Evolutionary conservation across 2,329 filamentous ascomycete species (phyloP).

Genomic region (Paracoccidioides lutzii): DNA sequence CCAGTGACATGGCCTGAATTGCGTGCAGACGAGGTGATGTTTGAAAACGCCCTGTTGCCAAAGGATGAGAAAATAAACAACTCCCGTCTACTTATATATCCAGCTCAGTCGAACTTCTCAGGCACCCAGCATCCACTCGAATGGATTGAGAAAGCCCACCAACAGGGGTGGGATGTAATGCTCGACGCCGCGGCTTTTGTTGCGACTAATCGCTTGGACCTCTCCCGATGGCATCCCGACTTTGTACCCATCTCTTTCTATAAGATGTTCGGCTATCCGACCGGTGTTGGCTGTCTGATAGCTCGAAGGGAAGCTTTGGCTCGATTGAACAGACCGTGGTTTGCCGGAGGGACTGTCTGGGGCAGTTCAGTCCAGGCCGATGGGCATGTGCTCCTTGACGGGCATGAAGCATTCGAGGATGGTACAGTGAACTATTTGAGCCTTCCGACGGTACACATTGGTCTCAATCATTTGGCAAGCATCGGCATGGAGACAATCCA

Average conservation of each 20-base stretch:
- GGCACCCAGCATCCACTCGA: conserved; percentile 47
- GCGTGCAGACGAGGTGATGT: conserved; percentile 1
- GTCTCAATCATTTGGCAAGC: conserved; percentile 32
- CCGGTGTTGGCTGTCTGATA: conserved; percentile 47
- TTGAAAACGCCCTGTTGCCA: neutral
- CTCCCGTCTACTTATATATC: conserved; percentile 45
- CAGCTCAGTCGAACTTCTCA: conserved; percentile 59
- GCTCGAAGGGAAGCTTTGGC: conserved; percentile 45
- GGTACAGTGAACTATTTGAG: conserved; percentile 54
- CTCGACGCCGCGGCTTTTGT: conserved; percentile 52
- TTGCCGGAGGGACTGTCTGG: conserved; percentile 52
- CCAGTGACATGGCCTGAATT: conserved; percentile 2
- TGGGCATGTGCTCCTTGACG: conserved; percentile 5
- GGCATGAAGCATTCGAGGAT: conserved; percentile 51
- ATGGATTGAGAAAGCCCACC: conserved; percentile 35
- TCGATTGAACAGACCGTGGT: conserved; percentile 46
- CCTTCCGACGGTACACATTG: conserved; percentile 47
- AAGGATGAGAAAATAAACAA: conserved; percentile 17
- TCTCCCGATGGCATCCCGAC: conserved; percentile 44
- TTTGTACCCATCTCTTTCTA: conserved; percentile 51
- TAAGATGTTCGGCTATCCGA: conserved; percentile 55
- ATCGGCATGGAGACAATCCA: conserved; percentile 48
- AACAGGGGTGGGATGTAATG: conserved; percentile 34
- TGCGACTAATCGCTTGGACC: conserved; percentile 46
- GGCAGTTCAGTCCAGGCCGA: conserved; percentile 6